Base-by-base conservation (phyloP, 495 filamentous ascomycete genomes). In the Neurospora tetrasperma region DNA sequence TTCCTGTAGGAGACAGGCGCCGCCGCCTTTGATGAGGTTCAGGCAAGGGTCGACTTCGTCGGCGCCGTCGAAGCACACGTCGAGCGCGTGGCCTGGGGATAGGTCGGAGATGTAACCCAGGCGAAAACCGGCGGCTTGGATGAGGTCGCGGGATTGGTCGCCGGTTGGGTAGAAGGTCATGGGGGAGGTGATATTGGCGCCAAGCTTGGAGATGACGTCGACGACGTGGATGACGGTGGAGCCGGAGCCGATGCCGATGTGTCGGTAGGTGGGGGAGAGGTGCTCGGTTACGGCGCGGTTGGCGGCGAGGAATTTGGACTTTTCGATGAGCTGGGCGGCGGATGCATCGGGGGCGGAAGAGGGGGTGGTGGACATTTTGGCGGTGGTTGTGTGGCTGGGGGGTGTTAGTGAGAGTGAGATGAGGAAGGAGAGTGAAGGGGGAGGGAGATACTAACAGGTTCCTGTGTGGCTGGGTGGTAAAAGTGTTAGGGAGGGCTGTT, bases 1-100 rank as follows among this genome's bases (percentile, higher is more conserved):
- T 85, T 99, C 96, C 83, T 98, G 96, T 86, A 97, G 98, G 73
- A 98, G 83, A 82, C 96, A 99, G 39, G 94, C 96, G 62, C 96
- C 96, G 18, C 96, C 96, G 66, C 96, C 96, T 84, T 99, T 99
- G 83, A 99, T 97, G 79, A 94, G 93, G 82, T 98, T 99, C 70
- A 99, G 82, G 46, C 94, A 92, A 31, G 93, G 92, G 80, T 99
- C 96, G 39, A 99, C 94, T 84, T 99, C 96, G 80, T 99, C 96
- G 31, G 96, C 96, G 44, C 96, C 95, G 82, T 98, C 95, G 77
- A 98, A 98, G 41, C 90, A 90, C 40, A 98, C 90, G 78, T 97
- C 94, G 16, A 86, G 79, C 69, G 73, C 76, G 18, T 85, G 77
- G 20, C 82, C 86, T 20, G 87, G 84, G 23, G 85, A 79, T 8